Percentiles rank a stretch among this genome's conserved stretches.
Conservation (phyloP, 148 eudicot genomes). For the Camellia lanceoleosa region DNA sequence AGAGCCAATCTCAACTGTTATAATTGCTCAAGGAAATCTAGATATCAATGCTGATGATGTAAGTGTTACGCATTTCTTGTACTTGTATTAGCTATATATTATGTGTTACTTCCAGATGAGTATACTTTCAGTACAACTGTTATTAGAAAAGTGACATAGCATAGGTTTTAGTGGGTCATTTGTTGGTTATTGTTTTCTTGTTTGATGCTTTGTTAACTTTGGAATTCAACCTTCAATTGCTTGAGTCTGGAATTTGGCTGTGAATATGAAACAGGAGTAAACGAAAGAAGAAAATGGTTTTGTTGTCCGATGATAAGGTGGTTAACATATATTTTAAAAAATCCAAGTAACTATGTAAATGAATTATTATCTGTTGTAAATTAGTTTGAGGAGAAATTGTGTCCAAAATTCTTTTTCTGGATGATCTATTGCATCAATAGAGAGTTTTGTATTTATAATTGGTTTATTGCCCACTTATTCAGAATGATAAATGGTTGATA, state of each 20-base stretch:
- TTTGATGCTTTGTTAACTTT: no score
- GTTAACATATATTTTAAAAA: background rate
- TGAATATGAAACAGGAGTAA: background rate
- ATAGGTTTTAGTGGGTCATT: no score
- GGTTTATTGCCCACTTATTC: slow-evolving; percentile 4
- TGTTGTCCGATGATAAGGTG: background rate
- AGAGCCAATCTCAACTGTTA: no score
- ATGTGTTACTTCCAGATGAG: no score
- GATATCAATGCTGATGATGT: no score
- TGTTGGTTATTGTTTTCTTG: no score
- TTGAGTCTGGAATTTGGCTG: slow-evolving; percentile 1
- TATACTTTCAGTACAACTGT: no score
- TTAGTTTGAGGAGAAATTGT: background rate
- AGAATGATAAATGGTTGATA: slow-evolving; percentile 3
- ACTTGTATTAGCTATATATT: no score
- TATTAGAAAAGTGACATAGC: no score
- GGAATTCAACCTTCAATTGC: slow-evolving; percentile 1
- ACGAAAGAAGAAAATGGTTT: background rate
- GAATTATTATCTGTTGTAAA: background rate
- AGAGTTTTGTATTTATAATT: background rate
- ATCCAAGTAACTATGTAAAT: background rate
- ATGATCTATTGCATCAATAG: background rate
- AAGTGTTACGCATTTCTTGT: no score
- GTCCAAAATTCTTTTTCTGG: background rate
- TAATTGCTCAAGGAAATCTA: no score